Evolutionary conservation across 2,329 filamentous ascomycete genomes (phyloP), one percentile per base, ranked within the genome.

Genomic region (Xylariaceae sp.): DNA sequence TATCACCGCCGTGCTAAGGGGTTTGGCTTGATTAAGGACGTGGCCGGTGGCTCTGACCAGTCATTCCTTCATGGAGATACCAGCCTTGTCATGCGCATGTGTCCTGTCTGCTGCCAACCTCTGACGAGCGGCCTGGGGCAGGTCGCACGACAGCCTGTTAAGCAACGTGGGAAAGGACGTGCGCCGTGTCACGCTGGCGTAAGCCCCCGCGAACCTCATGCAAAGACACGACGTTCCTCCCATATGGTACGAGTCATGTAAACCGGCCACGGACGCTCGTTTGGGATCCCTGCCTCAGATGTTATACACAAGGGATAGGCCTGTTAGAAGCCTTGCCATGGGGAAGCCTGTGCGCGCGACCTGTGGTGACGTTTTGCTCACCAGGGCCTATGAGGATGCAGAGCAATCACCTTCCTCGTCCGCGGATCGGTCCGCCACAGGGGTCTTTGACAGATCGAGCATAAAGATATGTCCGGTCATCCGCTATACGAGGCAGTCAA

Each of bases 141-240:
- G 55, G 51, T 58, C 39, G 50, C 43, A 60, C 50, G 55, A 29
- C 57, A 46, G 49, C 48, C 11, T 46, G 41, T 48, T 36, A 33
- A 32, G 23, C 44, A 54, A 49, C 53, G 33, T 46, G 47, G 50
- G 32, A 53, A n/a, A 50, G 53, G 53, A 56, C 50, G 53, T 51
- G 55, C 50, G 50, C 51, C 24, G 48, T 55, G 57, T 50, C 36
- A 53, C 57, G 54, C 30, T 49, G 47, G 47, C 45, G 53, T 35
- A 39, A 11, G 41, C 37, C 50, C 57, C 50, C 46, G 47, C 46
- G 50, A 55, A 52, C 30, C 20, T 40, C 24, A 37, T 55, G 46
- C 57, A 55, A 46, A 35, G 43, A 45, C 47, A 48, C 33, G 33
- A 24, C 36, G 50, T 37, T 27, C 50, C 57, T 52, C 51, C n/a